Base-by-base conservation (phyloP, 2,329 filamentous ascomycete species). In the Fusarium beomiforme region DNA sequence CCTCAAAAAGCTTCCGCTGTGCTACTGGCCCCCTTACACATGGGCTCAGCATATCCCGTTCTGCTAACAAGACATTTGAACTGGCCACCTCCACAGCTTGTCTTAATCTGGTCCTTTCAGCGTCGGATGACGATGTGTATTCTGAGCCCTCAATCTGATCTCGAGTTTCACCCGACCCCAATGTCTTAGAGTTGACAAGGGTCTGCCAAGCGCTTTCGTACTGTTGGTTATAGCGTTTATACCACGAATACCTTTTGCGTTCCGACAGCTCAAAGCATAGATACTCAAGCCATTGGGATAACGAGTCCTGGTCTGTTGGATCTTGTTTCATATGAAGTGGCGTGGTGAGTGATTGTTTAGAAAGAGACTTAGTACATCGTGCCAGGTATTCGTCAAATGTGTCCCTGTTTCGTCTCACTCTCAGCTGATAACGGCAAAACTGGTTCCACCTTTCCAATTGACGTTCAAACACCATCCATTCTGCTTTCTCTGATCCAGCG, bases 231-330 rank as follows among this genome's bases (percentile, higher is more conserved):
- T 59, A 49, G 7, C 51, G 16, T 24, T 56, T 69, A 59, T 76
- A 77, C 59, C 64, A 60, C 11, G 67, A 64, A 36, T 65, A 56
- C 17, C 37, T 57, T 19, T 69, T 57, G 39, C 60, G 63, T 43
- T 61, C 59, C 8, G 51, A 54, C 43, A 76, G 57, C 63, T 79
- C 71, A 56, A 72, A 82, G 47, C 59, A 68, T 23, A 82, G 69
- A 59, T 79, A 83, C 68, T 83, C 82, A 55, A 83, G 80, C 81
- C 81, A 83, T 11, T 78, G 81, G 42, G 79, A 77, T 33, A 82
- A 54, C 42, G 75, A 67, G 56, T 81, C 76, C 64, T 83, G 78
- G 3, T 72, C 60, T 50, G 59, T 55, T 5, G 67, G 71, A 56
- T 80, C 75, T 46, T 78, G 37, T 54, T 78, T 56, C 23, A 71